Evolutionary conservation across 306 rosid genomes (phyloP).

Genomic region (Clitoria ternatea): DNA sequence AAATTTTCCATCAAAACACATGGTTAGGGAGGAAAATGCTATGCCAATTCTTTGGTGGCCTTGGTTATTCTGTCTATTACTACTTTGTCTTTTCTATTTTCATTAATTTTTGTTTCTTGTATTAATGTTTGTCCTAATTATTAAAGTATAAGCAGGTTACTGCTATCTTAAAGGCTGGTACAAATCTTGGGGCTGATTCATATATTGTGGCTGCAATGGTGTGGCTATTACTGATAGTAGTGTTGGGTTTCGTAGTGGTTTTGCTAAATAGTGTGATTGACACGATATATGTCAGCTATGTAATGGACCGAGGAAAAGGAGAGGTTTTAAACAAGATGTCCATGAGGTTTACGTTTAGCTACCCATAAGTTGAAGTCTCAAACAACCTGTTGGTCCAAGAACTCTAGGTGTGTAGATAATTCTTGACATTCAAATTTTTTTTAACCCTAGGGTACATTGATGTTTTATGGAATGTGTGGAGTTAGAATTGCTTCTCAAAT

Average conservation of each 20-base stretch:
- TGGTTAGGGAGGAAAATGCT: too few species aligned
- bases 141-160: slow-evolving; percentile 54
- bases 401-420: slow-evolving; percentile 50
- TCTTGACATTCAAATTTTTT: slow-evolving; percentile 5
- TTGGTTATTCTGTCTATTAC: background rate
- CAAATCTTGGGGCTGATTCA: slow-evolving; percentile 50
- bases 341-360: slow-evolving; percentile 84
- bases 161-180: slow-evolving; percentile 58
- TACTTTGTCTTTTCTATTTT: background rate
- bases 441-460: slow-evolving; percentile 15
- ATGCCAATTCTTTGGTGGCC: background rate
- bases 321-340: slow-evolving; percentile 89
- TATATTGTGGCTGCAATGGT: slow-evolving; percentile 78
- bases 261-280: slow-evolving; percentile 79
- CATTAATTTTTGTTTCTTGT: background rate
- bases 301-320: slow-evolving; percentile 82
- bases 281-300: slow-evolving; percentile 80
- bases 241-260: slow-evolving; percentile 65
- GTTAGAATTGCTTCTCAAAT: slow-evolving; percentile 31
- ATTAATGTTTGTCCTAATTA: slow-evolving; percentile 2
- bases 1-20: too few species aligned
- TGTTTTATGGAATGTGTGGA: slow-evolving; percentile 25
- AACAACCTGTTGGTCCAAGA: slow-evolving; percentile 48
- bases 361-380: slow-evolving; percentile 83
- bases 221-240: slow-evolving; percentile 71